Evolutionary conservation across 805 yeast species (phyloP), one percentile per base, ranked within the genome.

Genomic region (Ogataea kodamae): DNA sequence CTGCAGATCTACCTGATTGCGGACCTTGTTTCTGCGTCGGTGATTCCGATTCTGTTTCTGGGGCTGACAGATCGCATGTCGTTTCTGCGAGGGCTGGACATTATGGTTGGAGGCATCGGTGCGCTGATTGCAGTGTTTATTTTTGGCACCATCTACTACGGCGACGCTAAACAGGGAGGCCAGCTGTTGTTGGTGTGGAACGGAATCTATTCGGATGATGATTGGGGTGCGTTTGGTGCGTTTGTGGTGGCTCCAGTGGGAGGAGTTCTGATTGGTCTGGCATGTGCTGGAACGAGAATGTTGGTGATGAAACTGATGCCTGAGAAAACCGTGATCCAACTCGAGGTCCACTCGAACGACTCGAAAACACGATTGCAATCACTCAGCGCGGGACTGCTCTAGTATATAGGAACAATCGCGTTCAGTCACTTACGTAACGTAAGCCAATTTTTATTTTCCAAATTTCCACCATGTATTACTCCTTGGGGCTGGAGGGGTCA

Each of bases 151-250:
- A 68, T 86, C 33, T 89, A 87, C 64, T 88, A 81, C 54, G 74
- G 68, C 21, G 61, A 64, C 50, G 90, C 95, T 7, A 58, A 62
- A 33, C 84, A 78, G 40, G 97, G 96, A 49, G 96, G 82, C 11
- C 70, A 70, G 42, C 67, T 89, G 32, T 62, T 89, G 33, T 64
- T 89, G 39, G 68, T 89, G 33, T 74, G 80, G 76, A 78, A 82
- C 49, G 96, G 97, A 26, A 63, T 89, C 17, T 89, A 89, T 52
- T 65, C 70, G 42, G 65, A 73, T 5, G 73, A 70, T 30, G 96
- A 89, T 54, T 89, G 96, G 96, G 85, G 94, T 49, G 79, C 95
- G 0, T 89, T 89, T 63, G 97, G 95, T 15, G 96, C 96, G 2
- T 89, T 89, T 60, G 90, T 84, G 5, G 83, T 81, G 42, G 92